Evolutionary conservation across 2,329 filamentous ascomycete species (phyloP).

Genomic region (Stagonosporopsis tanaceti): DNA sequence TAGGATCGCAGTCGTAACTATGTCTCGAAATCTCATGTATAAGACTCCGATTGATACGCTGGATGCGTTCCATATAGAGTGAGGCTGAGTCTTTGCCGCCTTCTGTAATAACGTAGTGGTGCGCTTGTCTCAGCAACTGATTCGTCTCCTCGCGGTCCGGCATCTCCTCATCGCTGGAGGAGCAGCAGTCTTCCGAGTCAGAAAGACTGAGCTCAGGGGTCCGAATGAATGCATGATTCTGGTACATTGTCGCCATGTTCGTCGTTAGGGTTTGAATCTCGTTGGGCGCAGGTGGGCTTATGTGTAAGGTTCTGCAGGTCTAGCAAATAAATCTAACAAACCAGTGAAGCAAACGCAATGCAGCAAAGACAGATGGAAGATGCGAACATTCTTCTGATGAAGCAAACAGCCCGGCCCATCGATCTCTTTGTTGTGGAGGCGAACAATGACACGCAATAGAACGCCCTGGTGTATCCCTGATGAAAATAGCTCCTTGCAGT

Average conservation of each 20-base stretch:
- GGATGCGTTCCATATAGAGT: constrained; percentile 31
- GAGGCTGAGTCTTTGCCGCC: constrained; percentile 30
- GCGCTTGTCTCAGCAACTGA: constrained; percentile 35
- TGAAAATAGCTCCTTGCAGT: constrained; percentile 23
- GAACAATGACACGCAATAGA: constrained; percentile 33
- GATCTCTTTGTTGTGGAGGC: constrained; percentile 30
- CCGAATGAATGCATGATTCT: neutral
- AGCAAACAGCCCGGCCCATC: constrained; percentile 2
- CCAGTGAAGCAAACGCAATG: constrained; percentile 1
- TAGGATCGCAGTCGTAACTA: constrained; percentile 27
- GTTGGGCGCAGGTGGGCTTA: neutral
- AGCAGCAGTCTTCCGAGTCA: constrained; percentile 12
- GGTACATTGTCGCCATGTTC: constrained; percentile 14
- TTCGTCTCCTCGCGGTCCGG: constrained; percentile 28
- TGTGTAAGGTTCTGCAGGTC: constrained; percentile 1
- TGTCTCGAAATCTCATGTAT: constrained; percentile 28
- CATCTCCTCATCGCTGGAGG: constrained; percentile 14
- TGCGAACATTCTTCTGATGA: constrained; percentile 1
- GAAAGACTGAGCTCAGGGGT: constrained; percentile 16
- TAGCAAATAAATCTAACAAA: constrained; percentile 14
- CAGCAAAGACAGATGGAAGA: neutral
- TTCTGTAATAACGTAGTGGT: constrained; percentile 37
- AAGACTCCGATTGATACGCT: constrained; percentile 37
- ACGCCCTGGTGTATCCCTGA: constrained; percentile 28
- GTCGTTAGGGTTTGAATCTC: neutral